These are phyloP conservation scores for Elaeagnus macrophylla DNA, from an alignment of 306 rosid genomes.

Conservation along the genomic window DNA sequence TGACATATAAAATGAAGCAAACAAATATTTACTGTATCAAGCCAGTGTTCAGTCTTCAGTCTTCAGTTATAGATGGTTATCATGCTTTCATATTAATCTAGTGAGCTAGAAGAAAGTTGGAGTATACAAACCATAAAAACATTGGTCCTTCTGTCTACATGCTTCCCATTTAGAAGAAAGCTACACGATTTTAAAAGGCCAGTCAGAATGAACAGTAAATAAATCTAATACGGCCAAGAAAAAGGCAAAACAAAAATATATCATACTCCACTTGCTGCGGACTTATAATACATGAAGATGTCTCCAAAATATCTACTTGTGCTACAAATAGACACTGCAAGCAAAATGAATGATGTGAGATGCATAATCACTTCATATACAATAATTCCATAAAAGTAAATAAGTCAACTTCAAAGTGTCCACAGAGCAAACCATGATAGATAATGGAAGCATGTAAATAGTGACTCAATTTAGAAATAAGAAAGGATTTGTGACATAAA, in stretches of 20 bases:
- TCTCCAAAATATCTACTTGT: conserved; percentile 64
- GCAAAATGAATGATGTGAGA: conserved; percentile 1
- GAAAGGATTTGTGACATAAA: no score
- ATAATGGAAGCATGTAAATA: no score
- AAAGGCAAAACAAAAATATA: conserved; percentile 7
- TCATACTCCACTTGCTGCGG: conserved; percentile 83
- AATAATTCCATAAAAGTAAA: neutral
- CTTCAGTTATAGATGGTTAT: conserved; percentile 4
- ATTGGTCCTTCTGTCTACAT: conserved; percentile 47
- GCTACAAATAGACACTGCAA: conserved; percentile 68
- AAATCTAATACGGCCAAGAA: neutral
- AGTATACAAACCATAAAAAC: conserved; percentile 42
- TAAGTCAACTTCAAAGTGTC: no score
- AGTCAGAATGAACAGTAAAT: conserved; percentile 25
- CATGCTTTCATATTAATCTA: neutral
- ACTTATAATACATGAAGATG: conserved; percentile 75
- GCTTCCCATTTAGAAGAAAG: conserved; percentile 86
- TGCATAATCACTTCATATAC: neutral
- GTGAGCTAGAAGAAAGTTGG: conserved; percentile 12
- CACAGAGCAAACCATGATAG: no score
- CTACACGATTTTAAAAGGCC: conserved; percentile 33
- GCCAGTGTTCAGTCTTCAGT: conserved; percentile 16
- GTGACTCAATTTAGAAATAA: no score
- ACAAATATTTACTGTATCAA: conserved; percentile 14
- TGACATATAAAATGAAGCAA: conserved; percentile 24